Conservation (phyloP, 768 basidiomycete genomes). For the Tricholoma terreum region DNA sequence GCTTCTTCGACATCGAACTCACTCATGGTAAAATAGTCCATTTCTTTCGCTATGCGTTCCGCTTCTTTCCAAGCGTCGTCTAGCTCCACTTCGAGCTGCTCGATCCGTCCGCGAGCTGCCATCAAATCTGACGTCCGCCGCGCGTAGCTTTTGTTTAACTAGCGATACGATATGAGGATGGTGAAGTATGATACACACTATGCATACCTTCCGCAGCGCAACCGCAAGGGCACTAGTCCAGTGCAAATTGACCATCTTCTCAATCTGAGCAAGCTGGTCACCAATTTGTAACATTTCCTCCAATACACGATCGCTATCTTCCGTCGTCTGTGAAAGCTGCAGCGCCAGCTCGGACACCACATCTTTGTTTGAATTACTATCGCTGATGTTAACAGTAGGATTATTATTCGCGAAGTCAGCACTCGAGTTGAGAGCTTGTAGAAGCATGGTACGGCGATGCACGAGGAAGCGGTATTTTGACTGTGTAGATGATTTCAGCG, state of each 20-base stretch:
- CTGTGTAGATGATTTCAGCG: conserved; percentile 52
- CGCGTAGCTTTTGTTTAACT: conserved; percentile 69
- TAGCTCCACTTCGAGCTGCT: conserved; percentile 62
- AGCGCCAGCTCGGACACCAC: conserved; percentile 42
- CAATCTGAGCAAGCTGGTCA: conserved; percentile 66
- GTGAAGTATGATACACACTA: conserved; percentile 1
- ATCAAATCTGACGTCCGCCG: conserved; percentile 59
- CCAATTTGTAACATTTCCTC: conserved; percentile 54
- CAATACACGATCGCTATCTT: conserved; percentile 55
- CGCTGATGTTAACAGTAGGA: conserved; percentile 32
- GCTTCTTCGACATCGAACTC: conserved; percentile 21
- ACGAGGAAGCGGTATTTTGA: conserved; percentile 66
- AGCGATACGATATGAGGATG: conserved; percentile 11
- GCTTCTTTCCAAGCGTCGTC: conserved; percentile 82
- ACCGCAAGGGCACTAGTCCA: conserved; percentile 75
- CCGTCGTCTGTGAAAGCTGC: conserved; percentile 60
- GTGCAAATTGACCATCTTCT: conserved; percentile 59
- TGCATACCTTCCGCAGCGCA: conserved; percentile 63
- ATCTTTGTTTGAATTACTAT: conserved; percentile 34
- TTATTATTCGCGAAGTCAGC: background rate
- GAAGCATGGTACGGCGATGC: conserved; percentile 63
- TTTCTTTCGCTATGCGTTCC: conserved; percentile 65
- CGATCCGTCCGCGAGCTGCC: conserved; percentile 43
- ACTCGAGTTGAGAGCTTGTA: conserved; percentile 65
- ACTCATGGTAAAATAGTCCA: conserved; percentile 57